Percentiles rank a stretch among this genome's conserved stretches.
These are phyloP conservation scores for Candida smagusa DNA, from an alignment of 1,139 yeast species.

Conservation along the genomic window DNA sequence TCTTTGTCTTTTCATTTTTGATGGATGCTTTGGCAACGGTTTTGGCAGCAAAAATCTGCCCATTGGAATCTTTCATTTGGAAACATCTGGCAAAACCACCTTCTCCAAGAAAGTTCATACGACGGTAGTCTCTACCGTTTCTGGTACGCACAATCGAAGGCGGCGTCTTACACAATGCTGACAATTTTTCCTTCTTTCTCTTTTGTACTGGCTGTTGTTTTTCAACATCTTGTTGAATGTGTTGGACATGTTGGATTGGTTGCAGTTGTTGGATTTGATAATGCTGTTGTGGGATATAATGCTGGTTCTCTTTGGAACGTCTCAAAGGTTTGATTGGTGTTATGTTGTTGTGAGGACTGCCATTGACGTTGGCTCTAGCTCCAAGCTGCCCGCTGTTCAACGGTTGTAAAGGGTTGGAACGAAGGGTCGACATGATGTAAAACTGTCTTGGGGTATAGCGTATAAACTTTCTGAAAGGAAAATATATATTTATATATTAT, in stretches of 20 bases:
- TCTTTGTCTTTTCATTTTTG: constrained; percentile 85
- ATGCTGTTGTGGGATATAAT: constrained; percentile 11
- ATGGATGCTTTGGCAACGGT: constrained; percentile 96
- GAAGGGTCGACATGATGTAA: constrained; percentile 30
- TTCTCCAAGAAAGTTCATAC: constrained; percentile 92
- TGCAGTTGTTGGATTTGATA: constrained; percentile 5
- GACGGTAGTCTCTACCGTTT: constrained; percentile 82
- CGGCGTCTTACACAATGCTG: constrained; percentile 90
- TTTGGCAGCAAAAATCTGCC: constrained; percentile 90
- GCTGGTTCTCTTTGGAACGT: constrained; percentile 27
- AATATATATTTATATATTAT: constrained; percentile 3
- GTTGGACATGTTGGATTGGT: constrained; percentile 7
- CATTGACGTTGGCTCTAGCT: constrained; percentile 19
- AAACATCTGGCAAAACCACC: constrained; percentile 99
- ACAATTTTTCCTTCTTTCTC: constrained; percentile 82
- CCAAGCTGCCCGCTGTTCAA: constrained; percentile 46
- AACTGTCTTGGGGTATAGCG: not conserved
- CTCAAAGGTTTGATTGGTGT: constrained; percentile 42
- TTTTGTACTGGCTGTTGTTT: constrained; percentile 18
- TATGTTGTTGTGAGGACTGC: constrained; percentile 21
- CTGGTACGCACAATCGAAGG: constrained; percentile 88
- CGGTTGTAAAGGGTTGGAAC: constrained; percentile 49
- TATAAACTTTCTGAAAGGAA: constrained; percentile 1
- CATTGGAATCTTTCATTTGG: constrained; percentile 88
- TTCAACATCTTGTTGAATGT: constrained; percentile 12